These are phyloP conservation scores for Asterochloris sp. DNA, from an alignment of 139 green algal genomes.

Conservation along the genomic window DNA sequence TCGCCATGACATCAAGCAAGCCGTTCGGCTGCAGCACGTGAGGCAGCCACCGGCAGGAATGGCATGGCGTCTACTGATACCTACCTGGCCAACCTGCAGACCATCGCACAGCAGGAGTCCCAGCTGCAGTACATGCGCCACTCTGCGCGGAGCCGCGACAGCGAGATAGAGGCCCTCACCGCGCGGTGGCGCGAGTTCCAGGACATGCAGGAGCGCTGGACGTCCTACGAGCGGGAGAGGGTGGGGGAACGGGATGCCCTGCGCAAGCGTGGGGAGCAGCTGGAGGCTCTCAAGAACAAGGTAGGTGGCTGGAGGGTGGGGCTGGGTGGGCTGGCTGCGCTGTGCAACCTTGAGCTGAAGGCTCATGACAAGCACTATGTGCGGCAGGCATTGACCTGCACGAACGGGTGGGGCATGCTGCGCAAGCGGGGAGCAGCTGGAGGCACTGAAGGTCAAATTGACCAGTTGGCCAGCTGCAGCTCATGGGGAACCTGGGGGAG, in stretches of 20 bases:
- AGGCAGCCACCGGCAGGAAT: too few species aligned
- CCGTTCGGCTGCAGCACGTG: too few species aligned
- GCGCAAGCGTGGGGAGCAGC: conserved; percentile 8
- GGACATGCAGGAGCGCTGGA: conserved; percentile 9
- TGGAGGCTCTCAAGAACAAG: conserved; percentile 14
- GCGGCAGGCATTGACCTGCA: too few species aligned
- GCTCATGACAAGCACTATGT: neutral
- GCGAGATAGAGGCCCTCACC: conserved; percentile 4
- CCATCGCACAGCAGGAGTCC: conserved; percentile 2
- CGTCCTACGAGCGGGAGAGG: conserved; percentile 10
- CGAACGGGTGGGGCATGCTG: too few species aligned
- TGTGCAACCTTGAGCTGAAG: neutral
- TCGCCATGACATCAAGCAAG: too few species aligned
- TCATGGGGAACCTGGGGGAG: too few species aligned
- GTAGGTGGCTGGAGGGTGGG: neutral
- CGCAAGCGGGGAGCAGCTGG: too few species aligned
- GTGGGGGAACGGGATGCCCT: conserved; percentile 6
- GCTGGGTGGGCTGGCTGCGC: neutral
- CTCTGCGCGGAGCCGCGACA: neutral
- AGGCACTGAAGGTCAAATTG: too few species aligned
- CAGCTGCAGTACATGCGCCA: conserved; percentile 19
- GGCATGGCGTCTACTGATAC: too few species aligned
- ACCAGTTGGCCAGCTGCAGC: too few species aligned
- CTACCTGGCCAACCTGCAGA: neutral
- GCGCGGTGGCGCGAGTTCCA: conserved; percentile 13